phyloP scores from a whole-genome alignment of 176 grass and related monocot species.

The Eragrostis nindensis region DNA sequence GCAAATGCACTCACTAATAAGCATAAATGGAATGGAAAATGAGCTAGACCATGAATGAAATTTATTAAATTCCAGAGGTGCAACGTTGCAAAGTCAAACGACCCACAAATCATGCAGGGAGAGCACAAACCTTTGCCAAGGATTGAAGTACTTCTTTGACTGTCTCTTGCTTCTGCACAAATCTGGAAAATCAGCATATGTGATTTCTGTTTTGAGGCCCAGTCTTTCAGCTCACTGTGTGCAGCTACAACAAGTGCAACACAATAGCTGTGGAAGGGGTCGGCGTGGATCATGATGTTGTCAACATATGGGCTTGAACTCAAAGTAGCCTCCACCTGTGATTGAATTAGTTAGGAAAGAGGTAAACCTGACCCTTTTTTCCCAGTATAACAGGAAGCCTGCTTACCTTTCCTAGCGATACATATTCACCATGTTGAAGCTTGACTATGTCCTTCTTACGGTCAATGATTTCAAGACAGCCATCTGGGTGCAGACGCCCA shows the following conservation, averaged over 20 bases:
- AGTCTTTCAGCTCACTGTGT: slow-evolving; percentile 58
- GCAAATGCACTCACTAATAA: background rate
- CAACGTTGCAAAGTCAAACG: background rate
- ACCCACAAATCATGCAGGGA: too few relatives aligned
- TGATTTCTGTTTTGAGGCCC: slow-evolving; percentile 71
- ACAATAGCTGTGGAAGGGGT: slow-evolving; percentile 79
- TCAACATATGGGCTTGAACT: slow-evolving; percentile 77
- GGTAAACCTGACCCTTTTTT: background rate
- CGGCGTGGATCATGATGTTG: slow-evolving; percentile 88
- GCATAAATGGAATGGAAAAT: background rate
- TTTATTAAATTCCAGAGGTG: background rate
- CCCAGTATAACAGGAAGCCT: slow-evolving; percentile 4
- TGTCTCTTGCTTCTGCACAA: slow-evolving; percentile 78
- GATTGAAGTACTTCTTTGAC: slow-evolving; percentile 84
- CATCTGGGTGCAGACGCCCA: slow-evolving; percentile 81
- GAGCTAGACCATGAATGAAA: background rate
- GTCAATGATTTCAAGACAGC: slow-evolving; percentile 94
- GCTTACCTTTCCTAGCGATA: slow-evolving; percentile 91
- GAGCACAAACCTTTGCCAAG: slow-evolving; percentile 62
- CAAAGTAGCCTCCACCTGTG: slow-evolving; percentile 78
- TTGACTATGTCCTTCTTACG: slow-evolving; percentile 98
- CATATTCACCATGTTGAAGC: slow-evolving; percentile 97
- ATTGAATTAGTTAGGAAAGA: slow-evolving; percentile 27
- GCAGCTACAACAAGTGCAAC: slow-evolving; percentile 71
- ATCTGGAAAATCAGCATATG: slow-evolving; percentile 46